These are phyloP conservation scores for Mesembryanthemum crystallinum DNA, from an alignment of 148 eudicot species.

Conservation along the genomic window DNA sequence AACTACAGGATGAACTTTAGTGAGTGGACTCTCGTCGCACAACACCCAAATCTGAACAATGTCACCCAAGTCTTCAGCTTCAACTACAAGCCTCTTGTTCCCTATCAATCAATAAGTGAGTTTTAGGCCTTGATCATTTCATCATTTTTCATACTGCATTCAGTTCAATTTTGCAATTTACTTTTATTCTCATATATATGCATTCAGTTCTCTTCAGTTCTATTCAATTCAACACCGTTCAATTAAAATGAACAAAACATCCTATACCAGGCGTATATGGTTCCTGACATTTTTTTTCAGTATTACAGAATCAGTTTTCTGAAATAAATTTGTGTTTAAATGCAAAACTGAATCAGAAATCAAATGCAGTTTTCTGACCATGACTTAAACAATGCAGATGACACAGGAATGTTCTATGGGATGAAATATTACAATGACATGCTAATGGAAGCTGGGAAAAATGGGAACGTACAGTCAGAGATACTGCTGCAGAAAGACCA, in stretches of 20 bases:
- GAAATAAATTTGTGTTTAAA: neutral
- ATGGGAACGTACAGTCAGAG: conserved; percentile 78
- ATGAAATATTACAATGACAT: conserved; percentile 71
- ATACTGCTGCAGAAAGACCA: conserved; percentile 66
- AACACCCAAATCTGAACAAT: conserved; percentile 88
- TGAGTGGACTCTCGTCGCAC: conserved; percentile 73
- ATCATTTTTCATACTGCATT: too few species aligned
- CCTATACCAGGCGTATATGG: too few species aligned
- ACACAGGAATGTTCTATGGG: conserved; percentile 86
- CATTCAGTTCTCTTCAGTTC: too few species aligned
- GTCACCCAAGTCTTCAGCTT: conserved; percentile 95
- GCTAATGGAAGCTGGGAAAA: conserved; percentile 74
- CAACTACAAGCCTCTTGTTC: conserved; percentile 79
- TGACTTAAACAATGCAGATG: conserved; percentile 48
- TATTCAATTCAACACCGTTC: too few species aligned
- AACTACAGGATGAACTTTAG: conserved; percentile 78
- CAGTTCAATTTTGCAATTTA: too few species aligned
- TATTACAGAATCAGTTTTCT: neutral
- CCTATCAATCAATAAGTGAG: conserved; percentile 75
- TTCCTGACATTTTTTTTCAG: too few species aligned
- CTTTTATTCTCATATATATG: too few species aligned
- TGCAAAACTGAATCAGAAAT: neutral
- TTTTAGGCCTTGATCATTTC: conserved; percentile 6
- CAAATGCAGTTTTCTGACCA: conserved; percentile 3
- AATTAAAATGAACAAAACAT: too few species aligned